Evolutionary conservation across 2,329 filamentous ascomycete species (phyloP), one percentile per base, ranked within the genome.

Genomic region (Monilinia fructigena): DNA sequence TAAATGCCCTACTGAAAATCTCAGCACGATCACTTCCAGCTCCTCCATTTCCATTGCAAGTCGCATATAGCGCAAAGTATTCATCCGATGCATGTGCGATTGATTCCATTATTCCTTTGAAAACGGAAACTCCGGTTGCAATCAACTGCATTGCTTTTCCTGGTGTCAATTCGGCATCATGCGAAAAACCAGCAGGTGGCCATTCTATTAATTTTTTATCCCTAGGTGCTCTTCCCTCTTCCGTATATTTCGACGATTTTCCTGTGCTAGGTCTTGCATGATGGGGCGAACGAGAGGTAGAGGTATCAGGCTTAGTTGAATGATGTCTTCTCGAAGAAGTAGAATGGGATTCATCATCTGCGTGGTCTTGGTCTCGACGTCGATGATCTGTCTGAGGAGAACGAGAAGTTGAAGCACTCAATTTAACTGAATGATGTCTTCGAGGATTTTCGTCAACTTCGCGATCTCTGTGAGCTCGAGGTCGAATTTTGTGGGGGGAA

Each of bases 141-240:
- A 89, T 84, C 67, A 87, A 79, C 59, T 85, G 81, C 77, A 83
- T 81, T 12, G 86, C 86, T 58, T 82, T 81, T 54, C 79, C 80
- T 20, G 83, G 81, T 0, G 81, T 77, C 11, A 89, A 79, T 68
- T 84, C 81, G 48, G 84, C 82, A 31, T 80, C 75, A 54, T 74
- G 77, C 14, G 79, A 77, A 58, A 86, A 76, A 60, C 82, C 83
- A 14, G 78, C 76, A 0, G 86, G 86, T 23, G 86, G 86, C 86
- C 86, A 89, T 72, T 81, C 77, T 2, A 80, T 82, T 66, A 85
- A 75, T 6, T 81, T 10, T 16, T 54, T 47, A 18, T 35, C 52
- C 6, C n/a, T 52, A 10, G 47, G 28, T 26, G 47, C 35, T 63
- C 35, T 47, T 45, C 47, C 35, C 23, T 66, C 63, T 35, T 66